Base-by-base conservation (phyloP, 2,329 filamentous ascomycete species). In the Pseudocercospora fijiensis region DNA sequence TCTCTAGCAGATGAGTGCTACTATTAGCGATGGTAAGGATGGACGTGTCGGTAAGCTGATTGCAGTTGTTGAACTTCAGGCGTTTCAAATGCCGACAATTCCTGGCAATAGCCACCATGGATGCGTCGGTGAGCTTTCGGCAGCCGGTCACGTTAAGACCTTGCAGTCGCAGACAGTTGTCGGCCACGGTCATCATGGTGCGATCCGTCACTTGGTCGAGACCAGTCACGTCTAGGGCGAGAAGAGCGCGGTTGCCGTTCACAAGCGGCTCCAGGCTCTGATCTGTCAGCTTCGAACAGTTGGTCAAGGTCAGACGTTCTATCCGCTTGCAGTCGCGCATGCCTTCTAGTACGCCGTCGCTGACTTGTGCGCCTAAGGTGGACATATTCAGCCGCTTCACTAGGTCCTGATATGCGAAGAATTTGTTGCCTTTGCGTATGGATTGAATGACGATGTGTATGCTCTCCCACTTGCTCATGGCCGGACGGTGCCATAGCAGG, bases 11-110 rank as follows among this genome's bases (percentile, higher is more conserved):
- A 69, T 96, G 94, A 11, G 88, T 91, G 76, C 94, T 97, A 77
- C 96, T 86, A 52, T 88, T 83, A 5, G 95, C 94, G 75, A 99
- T 96, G 3, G 92, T 90, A 63, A 91, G 82, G 67, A 98, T 88
- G 6, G 92, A 89, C 56, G 84, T 83, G 75, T 98, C 92, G 43
- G 90, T 92, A 33, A 97, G 81, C 77, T 96, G 90, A n/a, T 80
- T 78, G 75, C 95, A 96, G 62, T 93, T 90, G 77, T 98, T 99
- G 66, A 99, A 85, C 85, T 99, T 99, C 70, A 99, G 85, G 87
- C 92, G 83, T 80, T 97, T 98, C 70, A 99, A 86, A 73, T 90
- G 91, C 68, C 85, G 88, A 80, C 95, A 98, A 73, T 81, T 92
- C 74, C 90, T 83, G 6, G 95, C 94, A 30, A 99, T 85, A 11